phyloP scores from a whole-genome alignment of 2,329 filamentous ascomycete species.

The Paecilomyces variotii region DNA sequence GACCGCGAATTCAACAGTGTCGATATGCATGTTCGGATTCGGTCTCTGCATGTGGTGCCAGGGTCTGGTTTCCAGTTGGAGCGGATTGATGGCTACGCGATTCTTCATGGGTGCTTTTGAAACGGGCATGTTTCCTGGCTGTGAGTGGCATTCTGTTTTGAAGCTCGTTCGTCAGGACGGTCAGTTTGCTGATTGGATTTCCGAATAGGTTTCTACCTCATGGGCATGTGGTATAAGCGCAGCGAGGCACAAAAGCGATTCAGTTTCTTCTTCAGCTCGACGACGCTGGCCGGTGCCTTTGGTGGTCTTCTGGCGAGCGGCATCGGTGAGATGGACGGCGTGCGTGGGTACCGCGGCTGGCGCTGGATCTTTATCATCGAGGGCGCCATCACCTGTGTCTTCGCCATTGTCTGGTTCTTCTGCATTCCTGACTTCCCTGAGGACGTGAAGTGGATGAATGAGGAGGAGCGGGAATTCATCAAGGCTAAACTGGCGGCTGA shows the following conservation, averaged over 20 bases:
- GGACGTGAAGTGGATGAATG: constrained; percentile 61
- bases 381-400: constrained; percentile 55
- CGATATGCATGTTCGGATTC: constrained; percentile 76
- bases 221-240: constrained; percentile 78
- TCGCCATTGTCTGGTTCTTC: constrained; percentile 55
- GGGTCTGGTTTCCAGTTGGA: constrained; percentile 69
- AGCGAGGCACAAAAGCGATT: constrained; percentile 85
- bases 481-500: constrained; percentile 59
- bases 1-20: constrained; percentile 38
- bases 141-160: constrained; percentile 27
- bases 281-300: constrained; percentile 54
- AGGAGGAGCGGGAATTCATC: constrained; percentile 62
- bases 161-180: not conserved
- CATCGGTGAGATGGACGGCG: constrained; percentile 50
- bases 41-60: constrained; percentile 67
- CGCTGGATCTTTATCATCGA: constrained; percentile 52
- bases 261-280: constrained; percentile 82
- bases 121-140: constrained; percentile 63
- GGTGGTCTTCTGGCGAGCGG: constrained; percentile 54
- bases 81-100: constrained; percentile 66
- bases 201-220: constrained; percentile 48
- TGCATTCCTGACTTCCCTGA: constrained; percentile 67
- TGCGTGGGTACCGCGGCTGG: constrained; percentile 50
- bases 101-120: constrained; percentile 80
- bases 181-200: not conserved